Evolutionary conservation across 2,329 filamentous ascomycete species (phyloP), one percentile per base, ranked within the genome.

Genomic region (Aureobasidium pullulans): DNA sequence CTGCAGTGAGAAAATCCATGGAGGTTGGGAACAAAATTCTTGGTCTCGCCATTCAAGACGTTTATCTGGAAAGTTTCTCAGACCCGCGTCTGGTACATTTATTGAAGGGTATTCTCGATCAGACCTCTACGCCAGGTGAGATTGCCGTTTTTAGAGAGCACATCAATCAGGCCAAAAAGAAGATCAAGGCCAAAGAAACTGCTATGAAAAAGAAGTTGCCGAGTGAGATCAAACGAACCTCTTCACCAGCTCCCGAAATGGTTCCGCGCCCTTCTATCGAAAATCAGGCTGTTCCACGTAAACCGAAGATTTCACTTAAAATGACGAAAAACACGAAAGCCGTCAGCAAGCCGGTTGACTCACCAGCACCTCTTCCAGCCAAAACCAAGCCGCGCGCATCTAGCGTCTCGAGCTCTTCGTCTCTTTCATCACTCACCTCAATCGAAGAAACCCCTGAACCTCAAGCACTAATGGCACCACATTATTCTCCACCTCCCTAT

Each of bases 151-250:
- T 80, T 62, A 73, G 76, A 61, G 62, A 60, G n/a, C 73, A 72
- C 57, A 74, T 79, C 61, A 74, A 71, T 46, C 64, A 63, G n/a
- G 73, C 73, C 36, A 77, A 77, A 66, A 76, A 73, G 64, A 67
- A 69, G 47, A 66, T 75, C 52, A 74, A 70, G 46, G 39, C 36
- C 29, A 2, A 39, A 66, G 67, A 57, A 60, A 61, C 52, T 66
- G 69, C 66, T 60, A 60, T 62, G 44, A 63, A 63, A 61, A 65
- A 66, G 46, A 60, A 64, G 37, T 63, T 65, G 54, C 10, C 28
- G 28, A 57, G 42, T 46, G 53, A 47, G 40, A 62, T 63, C 37
- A 64, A 65, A 57, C 64, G 79, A 75, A 67, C 70, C 69, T 62
- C 67, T 60, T 62, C 61, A 42, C 40, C 49, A 8, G 36, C 40